Evolutionary conservation across 2,329 filamentous ascomycete species (phyloP).

Genomic region (Sclerotinia nivalis): DNA sequence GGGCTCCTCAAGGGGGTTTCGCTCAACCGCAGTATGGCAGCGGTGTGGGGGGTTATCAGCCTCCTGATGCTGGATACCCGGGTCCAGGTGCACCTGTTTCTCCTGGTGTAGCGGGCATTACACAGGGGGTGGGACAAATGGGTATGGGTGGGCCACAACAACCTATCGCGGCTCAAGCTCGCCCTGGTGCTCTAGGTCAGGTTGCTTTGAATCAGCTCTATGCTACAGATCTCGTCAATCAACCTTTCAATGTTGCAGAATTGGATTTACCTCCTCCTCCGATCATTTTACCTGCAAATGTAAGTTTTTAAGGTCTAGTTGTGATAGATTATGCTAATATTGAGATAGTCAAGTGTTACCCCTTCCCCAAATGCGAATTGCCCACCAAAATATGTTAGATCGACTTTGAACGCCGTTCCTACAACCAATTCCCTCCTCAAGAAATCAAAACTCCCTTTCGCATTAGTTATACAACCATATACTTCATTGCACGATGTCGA

Average conservation of each 20-base stretch:
- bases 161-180: slow-evolving; percentile 47
- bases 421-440: slow-evolving; percentile 91
- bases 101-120: slow-evolving; percentile 66
- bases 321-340: slow-evolving; percentile 44
- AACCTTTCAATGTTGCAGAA: slow-evolving; percentile 92
- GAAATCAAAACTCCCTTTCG: slow-evolving; percentile 94
- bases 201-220: slow-evolving; percentile 80
- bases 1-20: slow-evolving; percentile 43
- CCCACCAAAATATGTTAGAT: slow-evolving; percentile 89
- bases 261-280: slow-evolving; percentile 88
- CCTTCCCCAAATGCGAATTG: slow-evolving; percentile 90
- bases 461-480: slow-evolving; percentile 94
- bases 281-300: slow-evolving; percentile 87
- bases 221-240: slow-evolving; percentile 85
- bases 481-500: slow-evolving; percentile 89
- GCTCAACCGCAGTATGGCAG: slow-evolving; percentile 42
- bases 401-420: slow-evolving; percentile 90
- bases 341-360: slow-evolving; percentile 75
- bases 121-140: slow-evolving; percentile 80
- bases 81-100: slow-evolving; percentile 47
- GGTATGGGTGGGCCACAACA: slow-evolving; percentile 55
- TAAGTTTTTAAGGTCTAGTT: slow-evolving; percentile 52
- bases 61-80: slow-evolving; percentile 67
- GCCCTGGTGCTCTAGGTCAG: slow-evolving; percentile 51
- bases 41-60: slow-evolving; percentile 55